Conservation (phyloP, 2,329 filamentous ascomycete species). For the Alternaria sp. region DNA sequence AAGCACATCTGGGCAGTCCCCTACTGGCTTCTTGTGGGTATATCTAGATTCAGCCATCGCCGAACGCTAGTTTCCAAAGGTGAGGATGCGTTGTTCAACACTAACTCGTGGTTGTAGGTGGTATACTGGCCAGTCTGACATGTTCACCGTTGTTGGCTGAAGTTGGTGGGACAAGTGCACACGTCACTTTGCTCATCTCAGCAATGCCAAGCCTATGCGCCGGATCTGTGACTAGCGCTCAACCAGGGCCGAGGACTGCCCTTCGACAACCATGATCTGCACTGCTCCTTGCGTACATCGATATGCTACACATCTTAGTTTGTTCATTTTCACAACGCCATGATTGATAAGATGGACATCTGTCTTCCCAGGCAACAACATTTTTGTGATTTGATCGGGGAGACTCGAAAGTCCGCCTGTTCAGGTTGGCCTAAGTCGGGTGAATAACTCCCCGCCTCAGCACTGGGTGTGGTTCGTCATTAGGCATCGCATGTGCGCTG, state of each 20-base stretch:
- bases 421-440: slow-evolving; percentile 1
- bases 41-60: not conserved
- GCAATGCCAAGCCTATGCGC: slow-evolving; percentile 2
- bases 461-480: not conserved
- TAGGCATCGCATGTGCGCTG: not conserved
- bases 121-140: not conserved
- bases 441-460: slow-evolving; percentile 10
- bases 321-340: not conserved
- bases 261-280: not conserved
- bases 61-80: not conserved
- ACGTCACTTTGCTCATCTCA: not conserved
- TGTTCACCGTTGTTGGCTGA: not conserved
- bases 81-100: not conserved
- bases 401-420: slow-evolving; percentile 1
- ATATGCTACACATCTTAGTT: not conserved
- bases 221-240: slow-evolving; percentile 1
- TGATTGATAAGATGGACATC: not conserved
- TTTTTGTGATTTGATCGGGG: not conserved
- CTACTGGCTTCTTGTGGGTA: not conserved
- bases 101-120: not conserved
- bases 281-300: not conserved
- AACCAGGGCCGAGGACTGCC: not conserved
- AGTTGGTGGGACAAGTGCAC: not conserved
- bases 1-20: not conserved
- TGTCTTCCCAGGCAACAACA: not conserved